Evolutionary conservation across 805 yeast species (phyloP).

Genomic region (Saturnispora serradocipensis): DNA sequence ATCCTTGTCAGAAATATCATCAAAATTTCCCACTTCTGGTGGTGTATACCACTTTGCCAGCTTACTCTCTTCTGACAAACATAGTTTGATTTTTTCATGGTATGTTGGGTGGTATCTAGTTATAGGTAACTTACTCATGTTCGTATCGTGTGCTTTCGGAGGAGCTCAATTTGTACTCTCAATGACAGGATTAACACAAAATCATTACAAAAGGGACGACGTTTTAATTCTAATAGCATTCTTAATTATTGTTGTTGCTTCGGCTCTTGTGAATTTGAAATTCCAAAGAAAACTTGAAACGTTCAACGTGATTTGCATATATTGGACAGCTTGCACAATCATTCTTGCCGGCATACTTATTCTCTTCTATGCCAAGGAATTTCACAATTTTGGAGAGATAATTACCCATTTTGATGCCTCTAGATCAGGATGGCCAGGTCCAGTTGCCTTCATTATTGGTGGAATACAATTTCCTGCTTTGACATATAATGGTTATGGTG

Average conservation of each 20-base stretch:
- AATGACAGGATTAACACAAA: slow-evolving; percentile 52
- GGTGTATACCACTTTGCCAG: slow-evolving; percentile 74
- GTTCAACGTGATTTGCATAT: slow-evolving; percentile 60
- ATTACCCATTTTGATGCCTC: slow-evolving; percentile 61
- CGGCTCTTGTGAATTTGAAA: slow-evolving; percentile 55
- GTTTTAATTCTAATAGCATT: slow-evolving; percentile 49
- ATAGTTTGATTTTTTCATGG: slow-evolving; percentile 59
- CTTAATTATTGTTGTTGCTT: slow-evolving; percentile 44
- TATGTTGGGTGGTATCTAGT: slow-evolving; percentile 69
- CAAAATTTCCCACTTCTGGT: slow-evolving; percentile 70
- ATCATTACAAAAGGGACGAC: slow-evolving; percentile 48
- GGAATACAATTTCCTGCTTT: slow-evolving; percentile 74
- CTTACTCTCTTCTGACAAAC: slow-evolving; percentile 49
- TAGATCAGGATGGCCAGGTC: slow-evolving; percentile 67
- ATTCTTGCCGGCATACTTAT: slow-evolving; percentile 56
- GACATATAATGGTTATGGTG: slow-evolving; percentile 76
- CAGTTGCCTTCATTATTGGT: slow-evolving; percentile 67
- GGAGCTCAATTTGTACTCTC: slow-evolving; percentile 69
- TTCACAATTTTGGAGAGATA: slow-evolving; percentile 50
- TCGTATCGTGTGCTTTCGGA: slow-evolving; percentile 62
- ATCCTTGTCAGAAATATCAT: slow-evolving; percentile 67
- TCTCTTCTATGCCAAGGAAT: slow-evolving; percentile 46
- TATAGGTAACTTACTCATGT: slow-evolving; percentile 72
- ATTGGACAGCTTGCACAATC: slow-evolving; percentile 68
- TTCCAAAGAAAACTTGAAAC: slow-evolving; percentile 51